Evolutionary conservation across 768 basidiomycete species (phyloP).

Genomic region (Suillus americanus): DNA sequence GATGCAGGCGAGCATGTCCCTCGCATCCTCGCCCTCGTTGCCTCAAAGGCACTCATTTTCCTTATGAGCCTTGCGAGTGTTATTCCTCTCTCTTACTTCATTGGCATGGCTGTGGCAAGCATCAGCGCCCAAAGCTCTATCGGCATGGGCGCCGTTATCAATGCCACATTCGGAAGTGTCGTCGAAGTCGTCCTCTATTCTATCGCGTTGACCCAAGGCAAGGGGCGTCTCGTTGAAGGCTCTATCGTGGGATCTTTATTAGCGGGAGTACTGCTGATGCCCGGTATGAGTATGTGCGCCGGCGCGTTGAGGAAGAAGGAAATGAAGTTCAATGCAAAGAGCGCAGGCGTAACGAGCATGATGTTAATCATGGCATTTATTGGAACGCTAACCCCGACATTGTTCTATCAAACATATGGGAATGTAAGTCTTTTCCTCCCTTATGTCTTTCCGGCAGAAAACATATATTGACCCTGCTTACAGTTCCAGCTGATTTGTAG

Average conservation of each 20-base stretch:
- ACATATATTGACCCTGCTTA: slow-evolving; percentile 14
- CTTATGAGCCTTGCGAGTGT: slow-evolving; percentile 82
- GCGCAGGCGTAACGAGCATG: slow-evolving; percentile 97
- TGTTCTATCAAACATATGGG: slow-evolving; percentile 98
- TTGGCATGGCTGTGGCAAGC: slow-evolving; percentile 99
- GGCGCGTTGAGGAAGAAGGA: slow-evolving; percentile 90
- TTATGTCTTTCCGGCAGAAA: slow-evolving; percentile 4
- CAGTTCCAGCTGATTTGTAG: slow-evolving; percentile 88
- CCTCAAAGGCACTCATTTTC: slow-evolving; percentile 81
- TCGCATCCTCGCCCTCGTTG: slow-evolving; percentile 63
- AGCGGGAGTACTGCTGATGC: slow-evolving; percentile 96
- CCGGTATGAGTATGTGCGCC: slow-evolving; percentile 92
- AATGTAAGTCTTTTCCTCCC: slow-evolving; percentile 61
- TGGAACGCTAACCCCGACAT: slow-evolving; percentile 88
- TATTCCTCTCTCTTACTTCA: slow-evolving; percentile 98
- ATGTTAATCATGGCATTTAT: slow-evolving; percentile 99
- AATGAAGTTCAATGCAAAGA: slow-evolving; percentile 98
- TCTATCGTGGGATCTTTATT: slow-evolving; percentile 94
- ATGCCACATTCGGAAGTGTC: slow-evolving; percentile 97
- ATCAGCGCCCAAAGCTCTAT: slow-evolving; percentile 99
- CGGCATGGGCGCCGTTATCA: slow-evolving; percentile 99
- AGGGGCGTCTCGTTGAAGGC: slow-evolving; percentile 94
- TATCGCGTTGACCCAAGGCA: slow-evolving; percentile 87
- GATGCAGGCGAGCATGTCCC: slow-evolving; percentile 57
- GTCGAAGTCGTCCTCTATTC: slow-evolving; percentile 94